phyloP scores from a whole-genome alignment of 345 rosid species.

The Corchorus capsularis region DNA sequence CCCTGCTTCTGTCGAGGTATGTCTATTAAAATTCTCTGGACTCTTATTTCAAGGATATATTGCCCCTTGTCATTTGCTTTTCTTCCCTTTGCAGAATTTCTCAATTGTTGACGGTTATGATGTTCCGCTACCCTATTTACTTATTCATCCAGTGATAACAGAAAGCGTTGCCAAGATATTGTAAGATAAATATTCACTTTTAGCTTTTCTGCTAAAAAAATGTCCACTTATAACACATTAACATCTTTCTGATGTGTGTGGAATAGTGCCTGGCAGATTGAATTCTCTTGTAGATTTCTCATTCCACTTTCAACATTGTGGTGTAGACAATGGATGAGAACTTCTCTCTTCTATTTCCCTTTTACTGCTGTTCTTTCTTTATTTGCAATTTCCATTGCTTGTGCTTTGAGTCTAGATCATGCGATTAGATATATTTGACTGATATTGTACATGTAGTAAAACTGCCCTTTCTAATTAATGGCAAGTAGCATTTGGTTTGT shows the following conservation, averaged over 20 bases:
- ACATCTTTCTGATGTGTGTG: neutral
- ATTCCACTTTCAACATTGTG: neutral
- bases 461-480: neutral
- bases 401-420: neutral
- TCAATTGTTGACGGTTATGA: conserved; percentile 32
- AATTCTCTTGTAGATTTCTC: neutral
- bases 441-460: neutral
- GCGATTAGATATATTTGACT: neutral
- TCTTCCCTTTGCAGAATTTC: conserved; percentile 49
- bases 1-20: conserved; percentile 52
- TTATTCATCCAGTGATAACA: conserved; percentile 61
- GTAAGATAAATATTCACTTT: conserved; percentile 48
- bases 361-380: neutral
- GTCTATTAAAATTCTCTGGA: neutral
- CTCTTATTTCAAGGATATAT: conserved; percentile 13
- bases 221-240: neutral
- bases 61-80: conserved; percentile 16
- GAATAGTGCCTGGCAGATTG: neutral
- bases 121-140: conserved; percentile 52
- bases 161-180: conserved; percentile 50
- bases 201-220: neutral
- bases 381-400: neutral
- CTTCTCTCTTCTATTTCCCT: neutral
- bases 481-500: neutral
- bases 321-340: neutral